Evolutionary conservation across 129 eudicot genomes (phyloP).

Genomic region (Ambrosia artemisiifolia): DNA sequence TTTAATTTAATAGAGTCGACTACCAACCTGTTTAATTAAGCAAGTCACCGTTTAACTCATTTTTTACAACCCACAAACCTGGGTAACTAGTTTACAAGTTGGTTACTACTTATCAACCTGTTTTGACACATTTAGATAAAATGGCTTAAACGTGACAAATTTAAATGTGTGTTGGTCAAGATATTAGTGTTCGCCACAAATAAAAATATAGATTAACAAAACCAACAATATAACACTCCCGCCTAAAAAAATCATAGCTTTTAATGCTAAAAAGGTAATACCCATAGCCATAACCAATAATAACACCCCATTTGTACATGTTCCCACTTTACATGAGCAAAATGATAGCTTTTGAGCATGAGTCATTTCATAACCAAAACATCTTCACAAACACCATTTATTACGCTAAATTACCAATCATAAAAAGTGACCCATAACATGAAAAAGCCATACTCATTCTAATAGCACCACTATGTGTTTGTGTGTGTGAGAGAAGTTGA

Average conservation of each 20-base stretch:
- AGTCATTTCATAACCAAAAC: slow-evolving; percentile 27
- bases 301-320: slow-evolving; percentile 31
- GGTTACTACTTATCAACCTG: no score
- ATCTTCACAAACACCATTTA: slow-evolving; percentile 32
- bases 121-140: no score
- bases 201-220: background rate
- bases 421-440: slow-evolving; percentile 28
- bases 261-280: background rate
- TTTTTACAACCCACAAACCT: no score
- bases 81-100: no score
- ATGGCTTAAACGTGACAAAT: no score
- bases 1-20: no score
- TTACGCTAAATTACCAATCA: slow-evolving; percentile 34
- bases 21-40: no score
- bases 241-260: background rate
- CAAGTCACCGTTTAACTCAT: no score
- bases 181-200: no score
- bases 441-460: slow-evolving; percentile 33
- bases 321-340: slow-evolving; percentile 29
- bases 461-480: slow-evolving; percentile 18
- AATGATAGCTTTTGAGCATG: slow-evolving; percentile 32
- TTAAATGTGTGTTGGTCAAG: no score
- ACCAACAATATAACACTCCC: background rate
- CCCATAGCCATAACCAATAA: slow-evolving; percentile 24
- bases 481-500: slow-evolving; percentile 6